Evolutionary conservation across 306 rosid species (phyloP).

Genomic region (Medicago truncatula): MtrunA17r5.0-ANR NC_053049.1:29213001-29213500

Average conservation of each 20-base stretch:
- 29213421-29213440: conserved; percentile 66
- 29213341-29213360: conserved; percentile 86
- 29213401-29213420: conserved; percentile 60
- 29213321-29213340: conserved; percentile 58
- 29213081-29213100: conserved; percentile 44
- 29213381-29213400: conserved; percentile 81
- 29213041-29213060: conserved; percentile 42
- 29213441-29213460: conserved; percentile 79
- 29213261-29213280: conserved; percentile 88
- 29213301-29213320: conserved; percentile 63
- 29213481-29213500: conserved; percentile 3
- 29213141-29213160: conserved; percentile 72
- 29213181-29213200: conserved; percentile 70
- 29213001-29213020: conserved; percentile 50
- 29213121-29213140: conserved; percentile 30
- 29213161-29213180: conserved; percentile 68
- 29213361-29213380: conserved; percentile 93
- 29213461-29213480: conserved; percentile 59
- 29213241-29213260: conserved; percentile 79
- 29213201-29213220: conserved; percentile 72
- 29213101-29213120: conserved; percentile 41
- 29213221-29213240: conserved; percentile 66
- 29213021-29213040: conserved; percentile 38
- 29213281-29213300: conserved; percentile 84
- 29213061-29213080: conserved; percentile 42